phyloP scores from a whole-genome alignment of 2,329 filamentous ascomycete species.

The Colletotrichum sublineola region DNA sequence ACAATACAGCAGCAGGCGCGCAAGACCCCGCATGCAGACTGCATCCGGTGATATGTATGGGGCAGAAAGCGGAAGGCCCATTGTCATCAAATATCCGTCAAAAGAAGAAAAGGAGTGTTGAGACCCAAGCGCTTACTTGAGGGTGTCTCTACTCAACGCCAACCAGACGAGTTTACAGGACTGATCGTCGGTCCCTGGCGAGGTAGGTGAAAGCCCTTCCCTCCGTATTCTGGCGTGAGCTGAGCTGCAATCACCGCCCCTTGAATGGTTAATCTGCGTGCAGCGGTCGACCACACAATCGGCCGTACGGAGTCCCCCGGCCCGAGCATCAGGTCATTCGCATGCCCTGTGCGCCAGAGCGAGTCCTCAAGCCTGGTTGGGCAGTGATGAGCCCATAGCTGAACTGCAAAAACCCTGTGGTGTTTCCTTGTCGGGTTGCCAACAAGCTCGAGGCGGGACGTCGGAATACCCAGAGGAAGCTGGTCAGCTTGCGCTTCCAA shows the following conservation, averaged over 20 bases:
- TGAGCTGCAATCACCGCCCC: neutral
- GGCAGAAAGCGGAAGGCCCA: neutral
- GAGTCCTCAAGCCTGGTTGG: constrained; percentile 3
- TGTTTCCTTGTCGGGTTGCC: neutral
- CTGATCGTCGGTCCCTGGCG: constrained; percentile 1
- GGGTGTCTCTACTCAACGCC: neutral
- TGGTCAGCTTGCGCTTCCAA: neutral
- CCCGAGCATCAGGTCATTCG: constrained; percentile 13
- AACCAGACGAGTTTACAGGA: neutral
- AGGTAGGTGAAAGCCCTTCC: neutral
- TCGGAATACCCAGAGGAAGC: neutral
- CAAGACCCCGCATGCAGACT: neutral
- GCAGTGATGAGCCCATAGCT: neutral
- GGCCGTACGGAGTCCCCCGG: constrained; percentile 9
- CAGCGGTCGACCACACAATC: constrained; percentile 7
- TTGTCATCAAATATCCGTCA: neutral
- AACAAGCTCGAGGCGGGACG: neutral
- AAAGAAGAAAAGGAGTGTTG: neutral
- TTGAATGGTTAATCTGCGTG: neutral
- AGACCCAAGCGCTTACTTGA: too few relatives aligned
- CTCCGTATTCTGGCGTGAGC: neutral
- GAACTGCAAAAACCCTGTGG: constrained; percentile 1
- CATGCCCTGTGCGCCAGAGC: neutral
- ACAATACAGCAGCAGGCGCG: neutral
- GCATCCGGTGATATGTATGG: neutral